Base-by-base conservation (phyloP, 106 monocot species). In the Dendrobium officinale region DNA sequence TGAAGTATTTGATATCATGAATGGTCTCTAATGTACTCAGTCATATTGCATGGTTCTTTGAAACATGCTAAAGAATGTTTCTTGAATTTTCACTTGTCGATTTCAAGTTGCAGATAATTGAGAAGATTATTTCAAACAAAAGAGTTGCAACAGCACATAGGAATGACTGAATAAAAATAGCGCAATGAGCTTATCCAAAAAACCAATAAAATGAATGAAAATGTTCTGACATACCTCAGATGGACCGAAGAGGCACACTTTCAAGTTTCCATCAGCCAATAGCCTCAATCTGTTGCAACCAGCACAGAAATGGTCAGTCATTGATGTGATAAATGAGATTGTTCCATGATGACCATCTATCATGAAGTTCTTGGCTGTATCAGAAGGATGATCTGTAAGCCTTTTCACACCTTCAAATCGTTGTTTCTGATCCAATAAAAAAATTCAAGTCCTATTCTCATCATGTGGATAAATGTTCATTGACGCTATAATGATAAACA, bases 241-340 rank as follows among this genome's bases (percentile, higher is more conserved):
- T 72, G 95, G 91, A 81, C 99, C 99, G 90, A 99, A 99, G 31
- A 99, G 85, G 66, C 99, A 95, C 2, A 99, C 99, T 95, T 99
- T 99, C 44, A 99, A 99, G 77, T 99, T 99, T n/a, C 99, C 99
- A 87, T 99, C 95, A 78, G 99, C 99, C 75, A 99, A 83, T 72
- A 99, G 87, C 61, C 99, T 84, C 80, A 99, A 81, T 87, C 99
- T 92, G 81, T 91, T 99, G 87, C 99, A 99, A 82, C 99, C 99
- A 70, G 89, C 85, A 88, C 99, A 99, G 79, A 99, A 99, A 77
- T 99, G 88, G 56, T 93, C 88, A 49, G 99, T 99, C 99, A 99
- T 95, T 77, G 99, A 99, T 75, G 99, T 99, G 45, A 99, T 99
- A 79, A 99, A 99, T 42, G 99, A 99, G 45, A 99, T 75, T 67